Base-by-base conservation (phyloP, 78 protist species). In the Protostelium mycophagum region DNA sequence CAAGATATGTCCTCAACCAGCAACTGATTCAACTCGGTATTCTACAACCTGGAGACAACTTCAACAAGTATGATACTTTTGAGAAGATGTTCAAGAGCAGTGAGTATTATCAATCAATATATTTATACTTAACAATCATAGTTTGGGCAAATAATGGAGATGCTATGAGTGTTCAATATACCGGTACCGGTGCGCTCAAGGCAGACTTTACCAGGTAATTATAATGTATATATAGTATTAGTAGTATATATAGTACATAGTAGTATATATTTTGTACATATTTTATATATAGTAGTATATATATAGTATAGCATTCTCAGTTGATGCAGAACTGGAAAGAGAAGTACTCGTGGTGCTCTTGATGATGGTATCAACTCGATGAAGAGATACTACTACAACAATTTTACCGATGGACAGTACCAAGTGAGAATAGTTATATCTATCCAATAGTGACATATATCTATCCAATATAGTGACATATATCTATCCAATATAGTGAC, bases 121-220 rank as follows among this genome's bases (percentile, higher is more conserved):
- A 1, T 86, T 1, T 31, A 34, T 90, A 29, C 63, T 23, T 38
- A 39, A 34, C 0, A 28, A 37, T 63, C 16, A 83, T 83, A 34
- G 91, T 92, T 34, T 97, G 98, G 98, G 97, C 98, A 38, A 90
- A 97, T 31, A 96, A 97, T 84, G 98, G 97, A 86, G 98, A 97
- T 38, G 97, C 94, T 28, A 91, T 96, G 83, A 87, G 93, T 36
- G 85, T 35, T 25, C 94, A 90, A 85, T 96, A 96, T 39, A 84
- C 96, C 23, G 98, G 98, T 36, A 96, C 98, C 5, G 89, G 91
- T 23, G 97, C 98, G 0, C 87, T 96, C 35, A 96, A 96, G 36
- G 93, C 95, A 51, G 97, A 96, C 28, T 94, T 92, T 9, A 96
- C 97, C 10, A 87, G 73, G 73, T 51, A 16, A 51, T n/a, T n/a